Base-by-base conservation (phyloP, 352 stramenopile genomes). In the Pythium volutum region DNA sequence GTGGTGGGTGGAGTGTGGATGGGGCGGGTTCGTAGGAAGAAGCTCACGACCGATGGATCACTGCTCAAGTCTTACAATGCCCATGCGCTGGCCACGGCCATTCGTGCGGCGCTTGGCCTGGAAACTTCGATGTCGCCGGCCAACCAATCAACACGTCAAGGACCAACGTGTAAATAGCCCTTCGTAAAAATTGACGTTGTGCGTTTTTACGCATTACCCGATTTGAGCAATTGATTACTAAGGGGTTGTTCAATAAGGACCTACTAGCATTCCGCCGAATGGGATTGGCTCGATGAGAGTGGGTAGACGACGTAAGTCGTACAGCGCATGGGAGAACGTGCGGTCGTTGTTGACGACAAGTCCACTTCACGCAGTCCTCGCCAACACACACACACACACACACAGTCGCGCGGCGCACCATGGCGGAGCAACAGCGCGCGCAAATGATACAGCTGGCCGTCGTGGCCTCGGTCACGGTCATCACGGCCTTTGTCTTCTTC, bases 1-100 rank as follows among this genome's bases (percentile, higher is more conserved):
- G n/a, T n/a, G 62, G 45, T 10, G 47, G 61, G 47, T 42, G 36
- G 36, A 14, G 33, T 7, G 33, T 38, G 33, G 20, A 55, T 55
- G 16, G 8, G 31, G 14, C n/a, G n/a, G 22, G 27, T 10, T 54
- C 5, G 54, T 5, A 36, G 6, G 36, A 50, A 48, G 69, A 89
- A 88, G 85, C 85, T 95, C 85, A 95, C 85, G 81, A 88, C 81
- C 76, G 75, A 91, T 74, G 81, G 85, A 95, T 95, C 85, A 95
- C 85, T 89, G 85, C 84, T 78, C 57, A 70, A 55, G 23, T 61
- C 53, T 67, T 61, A 43, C 45, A 62, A 59, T 62, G 51, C 38
- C n/a, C n/a, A n/a, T 25, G 8, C 4, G 29, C 1, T 16, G 5
- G 56, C 36, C 7, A 58, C n/a, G 10, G 31, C 46, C 46, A 65